phyloP scores from a whole-genome alignment of 2,329 filamentous ascomycete species.

The Fusarium sp. region DNA sequence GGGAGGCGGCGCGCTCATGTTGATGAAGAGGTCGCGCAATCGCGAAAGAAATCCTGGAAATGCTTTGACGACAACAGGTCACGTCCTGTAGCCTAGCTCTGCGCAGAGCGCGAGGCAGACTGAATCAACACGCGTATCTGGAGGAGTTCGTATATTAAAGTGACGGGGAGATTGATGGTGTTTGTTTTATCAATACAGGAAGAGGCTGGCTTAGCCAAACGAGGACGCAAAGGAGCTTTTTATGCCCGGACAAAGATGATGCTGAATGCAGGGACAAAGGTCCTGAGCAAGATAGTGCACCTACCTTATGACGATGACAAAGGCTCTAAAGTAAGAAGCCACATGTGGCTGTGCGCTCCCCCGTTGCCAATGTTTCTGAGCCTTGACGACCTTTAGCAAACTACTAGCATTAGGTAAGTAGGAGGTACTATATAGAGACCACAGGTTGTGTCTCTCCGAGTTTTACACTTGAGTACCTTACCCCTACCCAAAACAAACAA shows the following conservation, averaged over 20 bases:
- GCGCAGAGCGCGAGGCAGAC: constrained; percentile 18
- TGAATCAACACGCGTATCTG: neutral
- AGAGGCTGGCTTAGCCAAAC: neutral
- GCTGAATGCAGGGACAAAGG: constrained; percentile 28
- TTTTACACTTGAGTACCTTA: neutral
- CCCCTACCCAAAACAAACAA: neutral
- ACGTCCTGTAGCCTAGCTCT: constrained; percentile 30
- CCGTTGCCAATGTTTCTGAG: neutral
- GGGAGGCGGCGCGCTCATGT: constrained; percentile 58
- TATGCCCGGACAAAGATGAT: constrained; percentile 27
- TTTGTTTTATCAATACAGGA: neutral
- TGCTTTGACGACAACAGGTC: constrained; percentile 24
- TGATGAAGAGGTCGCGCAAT: constrained; percentile 18
- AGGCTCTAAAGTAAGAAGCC: constrained; percentile 22
- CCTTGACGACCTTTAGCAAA: neutral
- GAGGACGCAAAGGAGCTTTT: neutral
- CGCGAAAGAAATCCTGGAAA: neutral
- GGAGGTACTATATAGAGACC: no score
- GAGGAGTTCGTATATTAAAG: neutral
- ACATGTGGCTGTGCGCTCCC: constrained; percentile 32
- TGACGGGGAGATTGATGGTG: constrained; percentile 1
- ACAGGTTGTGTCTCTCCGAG: neutral
- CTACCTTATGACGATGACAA: constrained; percentile 44
- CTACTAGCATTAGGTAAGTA: neutral
- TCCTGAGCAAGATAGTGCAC: constrained; percentile 10